Evolutionary conservation across 2,329 filamentous ascomycete species (phyloP).

Genomic region (Aspergillus sp.): DNA sequence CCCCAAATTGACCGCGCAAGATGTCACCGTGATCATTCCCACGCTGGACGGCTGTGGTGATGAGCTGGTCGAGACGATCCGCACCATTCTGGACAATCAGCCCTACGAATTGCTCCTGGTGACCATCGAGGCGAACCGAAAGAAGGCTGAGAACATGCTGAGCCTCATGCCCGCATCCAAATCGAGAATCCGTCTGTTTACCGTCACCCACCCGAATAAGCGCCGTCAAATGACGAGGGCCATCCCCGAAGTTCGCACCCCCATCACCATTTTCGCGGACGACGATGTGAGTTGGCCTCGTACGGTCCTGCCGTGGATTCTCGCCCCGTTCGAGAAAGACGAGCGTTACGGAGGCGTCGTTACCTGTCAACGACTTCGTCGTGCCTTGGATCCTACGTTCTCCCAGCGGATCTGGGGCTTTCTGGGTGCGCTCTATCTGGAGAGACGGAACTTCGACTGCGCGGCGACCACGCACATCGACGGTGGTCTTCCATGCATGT

Average conservation of each 20-base stretch:
- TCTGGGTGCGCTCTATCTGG: conserved; percentile 86
- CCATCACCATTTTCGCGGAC: conserved; percentile 88
- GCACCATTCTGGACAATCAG: conserved; percentile 52
- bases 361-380: conserved; percentile 81
- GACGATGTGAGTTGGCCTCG: conserved; percentile 92
- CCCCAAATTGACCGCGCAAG: conserved; percentile 72
- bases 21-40: conserved; percentile 92
- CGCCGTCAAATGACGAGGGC: conserved; percentile 89
- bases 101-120: conserved; percentile 75
- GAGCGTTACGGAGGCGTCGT: conserved; percentile 80
- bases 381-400: conserved; percentile 60
- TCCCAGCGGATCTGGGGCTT: conserved; percentile 75
- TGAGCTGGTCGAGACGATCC: conserved; percentile 76
- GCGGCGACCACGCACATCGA: conserved; percentile 93
- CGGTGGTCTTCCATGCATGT: conserved; percentile 94
- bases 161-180: conserved; percentile 54
- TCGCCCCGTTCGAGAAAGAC: conserved; percentile 85
- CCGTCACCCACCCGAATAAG: conserved; percentile 87
- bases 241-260: conserved; percentile 77
- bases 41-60: conserved; percentile 86
- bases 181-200: conserved; percentile 69
- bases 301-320: conserved; percentile 83
- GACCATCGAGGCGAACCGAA: conserved; percentile 76
- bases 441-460: conserved; percentile 94
- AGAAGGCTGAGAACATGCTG: conserved; percentile 63